These are phyloP conservation scores for Aquilaria sinensis DNA, from an alignment of 345 rosid species.

Conservation along the genomic window DNA sequence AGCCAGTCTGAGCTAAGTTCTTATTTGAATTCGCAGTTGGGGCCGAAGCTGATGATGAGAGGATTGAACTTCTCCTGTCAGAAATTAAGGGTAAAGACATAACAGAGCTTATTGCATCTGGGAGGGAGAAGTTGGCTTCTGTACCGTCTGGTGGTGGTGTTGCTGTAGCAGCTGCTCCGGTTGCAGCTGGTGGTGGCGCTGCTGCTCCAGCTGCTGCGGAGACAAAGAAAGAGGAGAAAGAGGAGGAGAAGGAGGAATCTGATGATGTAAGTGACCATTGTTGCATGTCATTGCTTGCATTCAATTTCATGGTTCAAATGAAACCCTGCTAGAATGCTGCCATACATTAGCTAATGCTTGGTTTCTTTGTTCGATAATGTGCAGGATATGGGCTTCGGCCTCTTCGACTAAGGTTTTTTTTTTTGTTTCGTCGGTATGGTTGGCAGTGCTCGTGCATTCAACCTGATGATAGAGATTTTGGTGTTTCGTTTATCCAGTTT, in stretches of 20 bases:
- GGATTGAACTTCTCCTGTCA: conserved; percentile 52
- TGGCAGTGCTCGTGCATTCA: too few species aligned
- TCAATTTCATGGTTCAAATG: background rate
- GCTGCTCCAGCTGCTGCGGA: conserved; percentile 42
- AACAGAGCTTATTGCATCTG: conserved; percentile 72
- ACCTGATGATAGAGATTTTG: too few species aligned
- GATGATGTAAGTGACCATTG: conserved; percentile 48
- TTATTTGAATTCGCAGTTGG: conserved; percentile 42
- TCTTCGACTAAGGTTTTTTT: conserved; percentile 34
- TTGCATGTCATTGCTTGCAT: background rate
- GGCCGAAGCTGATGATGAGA: conserved; percentile 52
- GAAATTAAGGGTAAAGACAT: conserved; percentile 67
- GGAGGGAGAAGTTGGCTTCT: conserved; percentile 77
- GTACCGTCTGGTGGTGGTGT: conserved; percentile 58
- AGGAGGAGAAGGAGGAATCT: conserved; percentile 75
- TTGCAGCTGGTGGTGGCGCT: conserved; percentile 32
- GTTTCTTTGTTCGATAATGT: background rate
- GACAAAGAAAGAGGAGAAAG: conserved; percentile 67
- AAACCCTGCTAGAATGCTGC: too few species aligned
- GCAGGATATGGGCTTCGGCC: conserved; percentile 68
- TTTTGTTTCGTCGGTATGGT: too few species aligned
- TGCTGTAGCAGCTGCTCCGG: conserved; percentile 36
- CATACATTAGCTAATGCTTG: background rate
- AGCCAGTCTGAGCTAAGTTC: too few species aligned
- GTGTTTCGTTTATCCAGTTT: too few species aligned